phyloP scores from a whole-genome alignment of 257 asterid species.

The Solanum piurae region DNA sequence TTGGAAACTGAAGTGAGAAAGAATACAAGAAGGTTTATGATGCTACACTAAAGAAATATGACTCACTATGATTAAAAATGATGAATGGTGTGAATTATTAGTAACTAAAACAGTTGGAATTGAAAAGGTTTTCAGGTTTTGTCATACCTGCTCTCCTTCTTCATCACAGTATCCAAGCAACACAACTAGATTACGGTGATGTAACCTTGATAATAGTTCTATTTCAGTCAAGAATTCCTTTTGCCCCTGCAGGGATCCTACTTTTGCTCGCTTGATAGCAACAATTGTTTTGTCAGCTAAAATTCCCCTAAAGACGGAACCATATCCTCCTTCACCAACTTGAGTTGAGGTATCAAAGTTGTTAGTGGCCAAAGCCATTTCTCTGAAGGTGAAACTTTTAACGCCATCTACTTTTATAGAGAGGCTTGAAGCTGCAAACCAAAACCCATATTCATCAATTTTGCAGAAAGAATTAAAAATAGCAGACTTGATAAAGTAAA shows the following conservation, averaged over 20 bases:
- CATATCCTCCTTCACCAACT: slow-evolving; percentile 44
- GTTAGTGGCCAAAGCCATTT: slow-evolving; percentile 25
- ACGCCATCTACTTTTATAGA: slow-evolving; percentile 30
- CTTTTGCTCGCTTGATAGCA: slow-evolving; percentile 36
- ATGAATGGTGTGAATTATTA: not conserved
- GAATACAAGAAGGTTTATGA: not conserved
- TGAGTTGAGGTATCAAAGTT: slow-evolving; percentile 19
- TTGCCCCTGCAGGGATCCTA: slow-evolving; percentile 37
- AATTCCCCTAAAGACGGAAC: slow-evolving; percentile 26
- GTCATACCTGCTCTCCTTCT: slow-evolving; percentile 63
- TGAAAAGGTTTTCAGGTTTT: not conserved
- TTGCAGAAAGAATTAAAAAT: not conserved
- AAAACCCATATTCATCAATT: not conserved
- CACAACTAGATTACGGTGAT: slow-evolving; percentile 38
- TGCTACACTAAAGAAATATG: not conserved
- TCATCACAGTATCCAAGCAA: slow-evolving; percentile 64
- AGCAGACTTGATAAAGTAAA: not conserved
- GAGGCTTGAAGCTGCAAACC: slow-evolving; percentile 26
- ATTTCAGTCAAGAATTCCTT: slow-evolving; percentile 39
- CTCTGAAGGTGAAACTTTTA: slow-evolving; percentile 24
- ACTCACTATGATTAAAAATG: not conserved
- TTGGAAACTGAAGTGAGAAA: not conserved
- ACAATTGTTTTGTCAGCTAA: slow-evolving; percentile 20
- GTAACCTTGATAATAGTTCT: slow-evolving; percentile 31
- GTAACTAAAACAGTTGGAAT: not conserved